Percentiles rank a stretch among this genome's conserved stretches.
Conservation (phyloP, 148 eudicot species). For the Nepenthes mirabilis region DNA sequence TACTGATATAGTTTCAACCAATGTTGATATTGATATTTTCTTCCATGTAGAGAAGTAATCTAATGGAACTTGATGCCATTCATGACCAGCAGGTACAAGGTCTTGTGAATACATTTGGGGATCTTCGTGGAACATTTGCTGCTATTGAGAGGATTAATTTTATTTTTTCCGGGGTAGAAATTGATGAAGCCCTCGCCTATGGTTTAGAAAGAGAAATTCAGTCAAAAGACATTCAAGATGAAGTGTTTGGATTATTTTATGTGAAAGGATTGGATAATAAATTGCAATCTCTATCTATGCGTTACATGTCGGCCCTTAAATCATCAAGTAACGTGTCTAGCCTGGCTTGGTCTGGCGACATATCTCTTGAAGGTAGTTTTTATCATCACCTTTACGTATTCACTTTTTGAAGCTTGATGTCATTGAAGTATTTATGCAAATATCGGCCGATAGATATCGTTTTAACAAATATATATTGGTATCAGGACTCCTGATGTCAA, state of each 20-base stretch:
- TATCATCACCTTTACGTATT: too few relatives aligned
- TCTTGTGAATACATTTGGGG: conserved; percentile 88
- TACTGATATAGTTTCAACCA: too few relatives aligned
- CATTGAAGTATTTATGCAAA: too few relatives aligned
- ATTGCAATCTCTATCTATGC: conserved; percentile 24
- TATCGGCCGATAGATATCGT: too few relatives aligned
- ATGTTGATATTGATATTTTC: too few relatives aligned
- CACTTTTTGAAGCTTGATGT: too few relatives aligned
- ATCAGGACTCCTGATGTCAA: too few relatives aligned
- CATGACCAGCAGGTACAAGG: conserved; percentile 75
- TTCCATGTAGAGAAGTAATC: background rate
- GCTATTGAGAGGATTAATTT: conserved; percentile 93
- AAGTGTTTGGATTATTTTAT: conserved; percentile 36
- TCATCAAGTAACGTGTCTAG: conserved; percentile 42
- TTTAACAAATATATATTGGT: too few relatives aligned
- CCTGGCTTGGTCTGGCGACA: conserved; percentile 73
- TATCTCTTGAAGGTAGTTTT: conserved; percentile 71
- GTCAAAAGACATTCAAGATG: conserved; percentile 41
- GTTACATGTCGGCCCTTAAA: conserved; percentile 71
- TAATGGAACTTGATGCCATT: background rate
- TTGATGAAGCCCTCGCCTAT: conserved; percentile 83
- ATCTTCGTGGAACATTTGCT: conserved; percentile 92
- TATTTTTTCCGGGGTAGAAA: conserved; percentile 62
- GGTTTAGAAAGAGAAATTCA: conserved; percentile 71
- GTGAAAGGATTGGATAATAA: conserved; percentile 36